Conservation (phyloP, 75 land plant genomes). For the Pinus albicaulis region DNA sequence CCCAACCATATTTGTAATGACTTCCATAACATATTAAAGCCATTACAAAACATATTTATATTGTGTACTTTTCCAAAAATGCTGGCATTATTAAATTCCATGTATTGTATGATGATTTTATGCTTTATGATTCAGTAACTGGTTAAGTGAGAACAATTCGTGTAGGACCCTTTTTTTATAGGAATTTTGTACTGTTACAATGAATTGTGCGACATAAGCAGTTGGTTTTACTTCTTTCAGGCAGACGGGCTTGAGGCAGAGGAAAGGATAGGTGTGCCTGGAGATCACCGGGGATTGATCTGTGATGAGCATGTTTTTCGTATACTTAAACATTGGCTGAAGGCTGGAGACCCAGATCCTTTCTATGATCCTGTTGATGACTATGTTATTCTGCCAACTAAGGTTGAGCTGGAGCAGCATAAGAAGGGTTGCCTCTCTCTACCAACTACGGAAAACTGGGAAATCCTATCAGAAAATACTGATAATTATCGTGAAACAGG, state of each 20-base stretch:
- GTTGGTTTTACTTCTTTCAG: slow-evolving; percentile 33
- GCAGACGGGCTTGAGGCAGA: slow-evolving; percentile 91
- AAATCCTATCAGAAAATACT: slow-evolving; percentile 27
- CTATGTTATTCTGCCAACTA: slow-evolving; percentile 87
- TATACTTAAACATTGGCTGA: slow-evolving; percentile 84
- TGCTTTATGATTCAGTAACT: background rate
- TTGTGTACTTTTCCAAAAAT: background rate
- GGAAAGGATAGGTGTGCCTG: slow-evolving; percentile 92
- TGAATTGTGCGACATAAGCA: background rate
- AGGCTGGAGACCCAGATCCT: slow-evolving; percentile 86
- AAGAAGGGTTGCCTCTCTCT: slow-evolving; percentile 30
- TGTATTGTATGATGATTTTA: background rate
- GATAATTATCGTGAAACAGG: slow-evolving; percentile 15
- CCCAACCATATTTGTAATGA: too few species aligned
- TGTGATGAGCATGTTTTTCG: slow-evolving; percentile 75
- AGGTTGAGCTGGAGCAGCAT: slow-evolving; percentile 59
- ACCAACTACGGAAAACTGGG: slow-evolving; percentile 58
- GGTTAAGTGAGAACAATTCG: background rate
- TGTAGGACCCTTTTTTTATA: too few species aligned
- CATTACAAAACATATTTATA: background rate
- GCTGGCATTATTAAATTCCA: background rate
- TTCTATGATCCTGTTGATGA: slow-evolving; percentile 89
- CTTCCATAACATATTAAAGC: background rate
- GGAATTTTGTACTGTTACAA: too few species aligned
- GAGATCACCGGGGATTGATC: slow-evolving; percentile 86